Evolutionary conservation across 2,329 filamentous ascomycete genomes (phyloP), one percentile per base, ranked within the genome.

Genomic region (Colletotrichum shisoi): DNA sequence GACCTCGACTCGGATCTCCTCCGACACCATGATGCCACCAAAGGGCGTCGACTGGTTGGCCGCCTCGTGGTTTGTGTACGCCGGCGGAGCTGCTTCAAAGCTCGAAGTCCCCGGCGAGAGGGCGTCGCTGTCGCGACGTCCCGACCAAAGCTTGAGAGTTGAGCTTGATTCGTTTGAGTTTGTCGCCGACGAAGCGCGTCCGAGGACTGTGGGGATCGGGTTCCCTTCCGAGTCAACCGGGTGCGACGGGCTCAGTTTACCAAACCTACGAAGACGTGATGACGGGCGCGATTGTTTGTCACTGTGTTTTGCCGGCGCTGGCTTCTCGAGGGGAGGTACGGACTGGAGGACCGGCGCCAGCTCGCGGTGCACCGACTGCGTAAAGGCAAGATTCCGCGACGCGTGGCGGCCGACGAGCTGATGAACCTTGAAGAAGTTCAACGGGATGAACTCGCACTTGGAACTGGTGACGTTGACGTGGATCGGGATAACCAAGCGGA

Each of bases 391-490:
- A 51, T 87, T 83, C 70, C 87, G 84, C 0, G 81, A 77, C 39
- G 83, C 80, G 67, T 81, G 82, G 34, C 82, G 79, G 71, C 88
- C 84, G 0, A 86, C 82, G 69, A 89, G 84, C 75, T 92, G 90
- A 65, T 89, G 87, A 8, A 85, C 80, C 70, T 86, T 87, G 79
- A 91, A 91, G 70, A 91, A 87, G 51, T 79, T 84, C 37, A 91
- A 78, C 0, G 89, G 88, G 1, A 85, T 81, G 70, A 90, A 89
- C 62, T 83, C 81, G 72, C 86, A 84, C 34, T 82, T 81, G 1
- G 83, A 78, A 24, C 83, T 82, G 2, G 79, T 78, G 9, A 85
- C 75, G 40, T 81, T 82, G 17, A 82, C 80, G 70, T 90, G 86
- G 34, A 91, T 86, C 1, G 86, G 86, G 19, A 89, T 84, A 48